Evolutionary conservation across 805 yeast genomes (phyloP).

Genomic region (Tetrapisispora pingtungensis): DNA sequence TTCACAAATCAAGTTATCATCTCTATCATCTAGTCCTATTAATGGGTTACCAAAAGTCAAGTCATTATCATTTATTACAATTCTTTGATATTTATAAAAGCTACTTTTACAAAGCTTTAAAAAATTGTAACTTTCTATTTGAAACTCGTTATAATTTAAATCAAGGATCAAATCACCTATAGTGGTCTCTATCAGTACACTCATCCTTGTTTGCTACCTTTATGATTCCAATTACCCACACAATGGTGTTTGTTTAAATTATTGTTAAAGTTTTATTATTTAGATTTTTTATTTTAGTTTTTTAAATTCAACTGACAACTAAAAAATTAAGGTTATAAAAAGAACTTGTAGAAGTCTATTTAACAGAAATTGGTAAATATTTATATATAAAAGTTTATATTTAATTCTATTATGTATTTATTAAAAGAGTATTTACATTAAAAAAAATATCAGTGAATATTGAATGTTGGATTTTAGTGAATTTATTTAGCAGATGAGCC

Average conservation of each 20-base stretch:
- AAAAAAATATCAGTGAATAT: background rate
- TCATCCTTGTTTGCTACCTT: no score
- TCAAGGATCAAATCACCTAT: background rate
- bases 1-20: background rate
- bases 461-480: no score
- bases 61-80: background rate
- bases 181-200: conserved; percentile 3
- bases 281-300: no score
- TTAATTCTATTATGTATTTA: no score
- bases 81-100: conserved; percentile 1
- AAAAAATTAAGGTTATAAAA: no score
- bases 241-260: no score
- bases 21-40: background rate
- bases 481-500: conserved; percentile 4
- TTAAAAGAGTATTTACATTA: background rate
- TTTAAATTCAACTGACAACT: no score
- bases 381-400: no score
- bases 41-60: background rate
- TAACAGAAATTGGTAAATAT: no score
- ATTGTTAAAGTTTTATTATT: no score
- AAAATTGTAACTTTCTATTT: conserved; percentile 1
- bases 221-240: no score
- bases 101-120: conserved; percentile 3
- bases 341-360: no score
- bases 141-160: background rate